Evolutionary conservation across 2,329 filamentous ascomycete genomes (phyloP), one percentile per base, ranked within the genome.

Genomic region (Pyrenophora graminea): DNA sequence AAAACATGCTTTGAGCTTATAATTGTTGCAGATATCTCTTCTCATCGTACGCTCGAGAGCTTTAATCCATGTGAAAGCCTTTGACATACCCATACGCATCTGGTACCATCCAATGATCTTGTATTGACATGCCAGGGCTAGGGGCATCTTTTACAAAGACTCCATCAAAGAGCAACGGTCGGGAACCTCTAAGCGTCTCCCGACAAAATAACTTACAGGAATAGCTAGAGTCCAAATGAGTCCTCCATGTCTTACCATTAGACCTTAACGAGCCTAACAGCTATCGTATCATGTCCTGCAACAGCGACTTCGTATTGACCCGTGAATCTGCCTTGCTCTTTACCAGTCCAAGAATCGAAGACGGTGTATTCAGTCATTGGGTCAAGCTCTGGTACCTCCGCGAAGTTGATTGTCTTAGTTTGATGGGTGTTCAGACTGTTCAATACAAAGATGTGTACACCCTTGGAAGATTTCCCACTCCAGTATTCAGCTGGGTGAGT

Each of bases 401-500:
- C 31, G 27, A 63, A 68, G 19, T 45, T 37, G 6, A 61, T 46
- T 3, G 39, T 53, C 44, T 63, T 64, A 3, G 34, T 56, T 9
- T 52, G 36, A 0, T 56, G 46, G 5, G 41, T 48, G 13, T 58
- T 48, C 25, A 54, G 43, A n/a, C 64, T 62, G 39, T 70, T 70
- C 33, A 70, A 53, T n/a, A 59, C 50, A 19, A 70, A 58, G 2
- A 70, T 62, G 32, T 68, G 47, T 1, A 57, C 63, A 1, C 66
- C 64, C 10, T 61, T 53, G 1, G 51, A 59, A 13, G 59, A 63
- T 10, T 42, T n/a, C 0, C 66, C 65, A 31, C 59, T 62, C 66
- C 65, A 69, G 34, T 58, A 69, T 43, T 69, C 66, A 6, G 65
- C 65, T 1, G 66, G 65, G 42, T 59, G 62, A 2, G 56, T 51